Evolutionary conservation across 148 eudicot genomes (phyloP).

Genomic region (Talinum fruticosum): DNA sequence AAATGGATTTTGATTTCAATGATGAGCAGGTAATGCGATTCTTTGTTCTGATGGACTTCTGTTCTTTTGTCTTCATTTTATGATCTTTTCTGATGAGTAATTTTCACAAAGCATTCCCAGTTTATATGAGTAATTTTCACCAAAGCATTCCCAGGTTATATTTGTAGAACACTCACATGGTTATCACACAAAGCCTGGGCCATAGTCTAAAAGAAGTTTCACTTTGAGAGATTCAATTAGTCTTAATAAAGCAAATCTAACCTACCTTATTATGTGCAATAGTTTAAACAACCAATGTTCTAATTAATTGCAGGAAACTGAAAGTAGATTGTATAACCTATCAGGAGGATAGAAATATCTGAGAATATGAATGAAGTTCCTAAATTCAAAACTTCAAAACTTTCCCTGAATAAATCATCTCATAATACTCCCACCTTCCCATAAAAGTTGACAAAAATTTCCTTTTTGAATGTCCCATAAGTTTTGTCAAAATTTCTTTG

Average conservation of each 20-base stretch:
- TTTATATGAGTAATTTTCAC: background rate
- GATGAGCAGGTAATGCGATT: slow-evolving; percentile 66
- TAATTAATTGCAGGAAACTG: background rate
- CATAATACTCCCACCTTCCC: no score
- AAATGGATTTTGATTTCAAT: slow-evolving; percentile 49
- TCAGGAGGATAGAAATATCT: background rate
- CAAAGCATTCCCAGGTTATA: background rate
- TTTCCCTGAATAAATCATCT: no score
- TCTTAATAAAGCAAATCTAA: background rate
- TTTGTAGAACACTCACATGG: background rate
- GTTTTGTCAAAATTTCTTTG: no score
- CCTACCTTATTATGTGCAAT: background rate
- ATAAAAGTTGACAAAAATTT: no score
- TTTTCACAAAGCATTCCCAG: background rate
- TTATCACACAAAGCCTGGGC: background rate
- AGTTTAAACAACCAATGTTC: background rate
- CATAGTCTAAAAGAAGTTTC: background rate
- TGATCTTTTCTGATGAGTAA: background rate
- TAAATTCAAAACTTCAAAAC: background rate
- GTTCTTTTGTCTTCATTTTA: background rate
- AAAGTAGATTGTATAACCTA: background rate
- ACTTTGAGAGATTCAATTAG: background rate
- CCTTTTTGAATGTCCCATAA: no score
- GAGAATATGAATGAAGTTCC: background rate
- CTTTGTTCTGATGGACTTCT: slow-evolving; percentile 9